Percentiles rank a stretch among this genome's conserved stretches.
These are phyloP conservation scores for Strobilomyces echinocephalus DNA, from an alignment of 768 basidiomycete genomes.

Conservation along the genomic window DNA sequence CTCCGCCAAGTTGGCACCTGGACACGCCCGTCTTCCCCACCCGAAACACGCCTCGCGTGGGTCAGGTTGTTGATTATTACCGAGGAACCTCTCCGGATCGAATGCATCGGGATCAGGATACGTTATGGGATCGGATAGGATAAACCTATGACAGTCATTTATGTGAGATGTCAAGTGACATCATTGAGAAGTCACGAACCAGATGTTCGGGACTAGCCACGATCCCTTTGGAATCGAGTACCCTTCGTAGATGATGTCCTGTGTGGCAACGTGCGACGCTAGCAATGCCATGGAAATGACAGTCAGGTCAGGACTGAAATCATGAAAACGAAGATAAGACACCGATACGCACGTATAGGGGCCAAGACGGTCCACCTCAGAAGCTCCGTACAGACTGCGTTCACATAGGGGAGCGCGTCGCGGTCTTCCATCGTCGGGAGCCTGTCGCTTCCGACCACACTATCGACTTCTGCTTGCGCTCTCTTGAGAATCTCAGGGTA, in stretches of 20 bases:
- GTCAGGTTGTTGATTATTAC: constrained; percentile 3
- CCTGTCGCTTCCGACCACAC: too few relatives aligned
- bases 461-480: too few relatives aligned
- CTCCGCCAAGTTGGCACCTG: constrained; percentile 3
- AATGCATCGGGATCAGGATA: constrained; percentile 2
- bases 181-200: constrained; percentile 2
- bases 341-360: neutral
- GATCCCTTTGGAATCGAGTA: constrained; percentile 21
- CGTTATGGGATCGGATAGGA: neutral
- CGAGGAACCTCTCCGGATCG: constrained; percentile 8
- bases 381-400: too few relatives aligned
- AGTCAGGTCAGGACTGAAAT: too few relatives aligned
- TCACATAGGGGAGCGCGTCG: too few relatives aligned
- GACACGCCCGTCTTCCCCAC: constrained; percentile 9
- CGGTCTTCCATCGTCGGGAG: too few relatives aligned
- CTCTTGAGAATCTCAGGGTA: too few relatives aligned
- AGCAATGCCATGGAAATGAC: too few relatives aligned
- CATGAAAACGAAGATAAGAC: too few relatives aligned
- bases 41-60: constrained; percentile 12
- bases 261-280: neutral
- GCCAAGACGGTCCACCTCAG: too few relatives aligned
- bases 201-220: constrained; percentile 1
- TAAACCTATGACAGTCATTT: neutral
- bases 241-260: constrained; percentile 18
- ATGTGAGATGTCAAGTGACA: neutral